phyloP scores from a whole-genome alignment of 441 rosid genomes.

The Bocquillonia castaneifolia region DNA sequence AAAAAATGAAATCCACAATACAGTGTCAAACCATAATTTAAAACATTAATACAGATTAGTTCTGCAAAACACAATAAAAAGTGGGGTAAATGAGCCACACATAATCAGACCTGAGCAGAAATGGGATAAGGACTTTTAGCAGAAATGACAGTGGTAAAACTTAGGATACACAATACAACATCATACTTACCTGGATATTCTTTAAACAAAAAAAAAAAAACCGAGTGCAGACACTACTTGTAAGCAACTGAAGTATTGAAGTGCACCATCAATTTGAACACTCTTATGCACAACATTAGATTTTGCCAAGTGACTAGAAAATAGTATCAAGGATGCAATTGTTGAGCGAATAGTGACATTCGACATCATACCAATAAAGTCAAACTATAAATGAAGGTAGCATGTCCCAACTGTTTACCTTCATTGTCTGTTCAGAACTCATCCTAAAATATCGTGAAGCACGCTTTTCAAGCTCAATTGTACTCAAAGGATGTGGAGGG shows the following conservation, averaged over 20 bases:
- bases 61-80: background rate
- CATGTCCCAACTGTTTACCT: constrained; percentile 39
- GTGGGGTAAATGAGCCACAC: too few relatives aligned
- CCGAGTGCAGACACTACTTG: background rate
- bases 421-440: constrained; percentile 98
- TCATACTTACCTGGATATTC: background rate
- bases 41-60: background rate
- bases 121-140: background rate
- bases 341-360: constrained; percentile 1
- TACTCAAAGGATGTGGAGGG: constrained; percentile 93
- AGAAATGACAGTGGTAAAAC: background rate
- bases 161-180: background rate
- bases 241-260: constrained; percentile 8
- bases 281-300: background rate
- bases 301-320: background rate
- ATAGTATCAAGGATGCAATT: background rate
- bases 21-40: background rate
- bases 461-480: constrained; percentile 93
- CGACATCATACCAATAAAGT: too few relatives aligned
- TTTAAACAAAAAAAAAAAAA: too few relatives aligned
- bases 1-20: background rate
- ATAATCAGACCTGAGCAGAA: background rate
- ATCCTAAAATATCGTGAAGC: constrained; percentile 89
- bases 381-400: background rate
- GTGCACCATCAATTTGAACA: background rate